Conservation (phyloP, 441 rosid species). For the Corymbia calophylla region DNA sequence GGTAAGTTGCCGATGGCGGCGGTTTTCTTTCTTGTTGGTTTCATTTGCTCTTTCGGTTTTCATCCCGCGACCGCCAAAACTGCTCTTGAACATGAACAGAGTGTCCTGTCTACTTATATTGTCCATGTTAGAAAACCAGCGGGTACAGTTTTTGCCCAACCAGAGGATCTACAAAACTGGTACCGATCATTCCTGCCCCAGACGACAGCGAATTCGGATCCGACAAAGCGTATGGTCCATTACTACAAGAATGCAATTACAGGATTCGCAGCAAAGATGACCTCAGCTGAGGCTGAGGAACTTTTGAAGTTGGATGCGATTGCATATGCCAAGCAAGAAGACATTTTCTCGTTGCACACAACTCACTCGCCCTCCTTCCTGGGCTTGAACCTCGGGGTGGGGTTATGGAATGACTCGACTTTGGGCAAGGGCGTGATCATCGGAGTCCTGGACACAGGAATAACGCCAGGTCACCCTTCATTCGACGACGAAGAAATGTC, state of each 20-base stretch:
- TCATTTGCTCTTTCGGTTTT: background rate
- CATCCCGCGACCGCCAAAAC: background rate
- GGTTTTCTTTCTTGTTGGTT: background rate
- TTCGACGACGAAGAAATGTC: background rate
- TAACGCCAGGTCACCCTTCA: background rate
- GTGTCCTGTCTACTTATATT: background rate
- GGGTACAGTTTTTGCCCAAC: background rate
- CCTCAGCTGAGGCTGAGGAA: background rate
- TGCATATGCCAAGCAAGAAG: background rate
- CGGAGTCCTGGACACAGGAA: background rate
- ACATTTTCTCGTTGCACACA: background rate
- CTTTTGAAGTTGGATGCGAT: background rate
- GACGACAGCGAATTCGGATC: background rate
- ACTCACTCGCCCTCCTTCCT: background rate
- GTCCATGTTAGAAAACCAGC: background rate
- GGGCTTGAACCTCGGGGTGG: background rate
- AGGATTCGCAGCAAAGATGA: constrained; percentile 4
- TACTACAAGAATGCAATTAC: constrained; percentile 1
- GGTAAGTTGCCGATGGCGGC: background rate
- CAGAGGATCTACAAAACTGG: constrained; percentile 2
- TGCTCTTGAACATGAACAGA: background rate
- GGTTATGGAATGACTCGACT: background rate
- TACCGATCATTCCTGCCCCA: constrained; percentile 1
- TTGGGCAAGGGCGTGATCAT: background rate
- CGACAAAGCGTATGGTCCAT: background rate